Conservation (phyloP, 371 early-diverging fungal genomes). For the Umbelopsis sp. region DNA sequence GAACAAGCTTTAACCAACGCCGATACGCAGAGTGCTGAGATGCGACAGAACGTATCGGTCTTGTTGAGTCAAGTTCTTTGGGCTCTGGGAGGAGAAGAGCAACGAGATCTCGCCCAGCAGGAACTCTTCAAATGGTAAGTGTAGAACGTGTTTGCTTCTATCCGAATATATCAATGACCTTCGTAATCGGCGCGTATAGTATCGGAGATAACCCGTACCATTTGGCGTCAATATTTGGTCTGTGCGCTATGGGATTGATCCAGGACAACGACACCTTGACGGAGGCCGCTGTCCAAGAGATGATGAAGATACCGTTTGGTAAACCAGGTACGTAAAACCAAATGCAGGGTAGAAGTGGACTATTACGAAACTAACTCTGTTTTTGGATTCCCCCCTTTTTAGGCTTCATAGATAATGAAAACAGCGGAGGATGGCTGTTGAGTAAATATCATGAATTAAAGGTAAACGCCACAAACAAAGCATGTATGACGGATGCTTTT, state of each 20-base stretch:
- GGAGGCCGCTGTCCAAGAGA: slow-evolving; percentile 73
- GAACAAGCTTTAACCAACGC: slow-evolving; percentile 69
- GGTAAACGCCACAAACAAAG: neutral
- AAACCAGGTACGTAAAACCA: slow-evolving; percentile 39
- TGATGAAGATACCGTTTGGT: slow-evolving; percentile 62
- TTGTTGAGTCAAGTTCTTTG: slow-evolving; percentile 85
- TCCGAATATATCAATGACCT: neutral
- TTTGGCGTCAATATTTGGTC: slow-evolving; percentile 71
- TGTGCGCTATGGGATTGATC: slow-evolving; percentile 82
- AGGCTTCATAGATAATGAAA: slow-evolving; percentile 30
- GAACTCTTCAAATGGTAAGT: slow-evolving; percentile 70
- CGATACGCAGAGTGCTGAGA: slow-evolving; percentile 45
- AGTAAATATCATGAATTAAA: slow-evolving; percentile 18
- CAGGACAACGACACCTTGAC: slow-evolving; percentile 76
- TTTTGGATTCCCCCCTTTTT: slow-evolving; percentile 22
- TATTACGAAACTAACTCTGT: too few species aligned
- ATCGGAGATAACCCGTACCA: slow-evolving; percentile 56
- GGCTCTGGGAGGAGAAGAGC: slow-evolving; percentile 82
- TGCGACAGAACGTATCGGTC: slow-evolving; percentile 68
- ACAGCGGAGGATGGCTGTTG: slow-evolving; percentile 33
- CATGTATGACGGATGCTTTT: too few species aligned
- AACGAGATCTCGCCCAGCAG: slow-evolving; percentile 78
- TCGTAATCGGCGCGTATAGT: slow-evolving; percentile 37
- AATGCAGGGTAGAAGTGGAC: neutral
- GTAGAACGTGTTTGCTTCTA: slow-evolving; percentile 15